Evolutionary conservation across 495 filamentous ascomycete genomes (phyloP), one percentile per base, ranked within the genome.

Genomic region (Aspergillus indologenus): DNA sequence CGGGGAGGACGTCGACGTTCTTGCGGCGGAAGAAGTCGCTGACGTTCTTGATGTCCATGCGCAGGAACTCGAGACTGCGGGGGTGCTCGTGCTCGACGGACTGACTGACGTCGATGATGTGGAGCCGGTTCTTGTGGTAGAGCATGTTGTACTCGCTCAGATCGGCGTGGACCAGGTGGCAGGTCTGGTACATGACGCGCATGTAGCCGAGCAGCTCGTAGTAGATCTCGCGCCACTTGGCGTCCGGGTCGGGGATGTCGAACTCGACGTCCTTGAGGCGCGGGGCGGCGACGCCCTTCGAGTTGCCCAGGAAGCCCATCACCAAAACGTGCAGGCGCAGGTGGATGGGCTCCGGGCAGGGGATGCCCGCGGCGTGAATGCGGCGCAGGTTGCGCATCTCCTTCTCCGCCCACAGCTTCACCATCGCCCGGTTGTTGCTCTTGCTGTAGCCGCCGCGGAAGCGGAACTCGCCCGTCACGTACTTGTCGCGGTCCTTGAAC

Each of bases 361-460:
- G 88, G 47, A 98, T 94, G 1, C 90, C 91, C 19, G 94, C 88
- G 4, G 81, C 71, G 66, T 91, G 76, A 20, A 98, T 85, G 51
- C 95, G 82, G 59, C 90, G 88, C 58, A 98, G 67, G 74, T 98
- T 98, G 49, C 94, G 84, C 81, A 96, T 94, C 71, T 98, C 94
- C 75, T 98, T 98, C 75, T 97, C 92, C 4, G 95, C 94, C 94
- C 94, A 98, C 45, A 96, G 74, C 71, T 96, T 94, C 52, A 98
- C 92, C 92, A 96, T 97, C 49, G 91, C 89, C 4, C 92, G 83
- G 72, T 90, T 94, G 73, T 89, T 93, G 58, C 85, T 87, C 79
- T 97, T 97, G 74, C 90, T 92, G 72, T 91, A 91, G 40, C 92
- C 93, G 47, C 81, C 76, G 43, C 85, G 75, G 75, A 92, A 91